Percentiles rank a stretch among this genome's conserved stretches.
These are phyloP conservation scores for Macroventuria anomochaeta DNA, from an alignment of 2,329 filamentous ascomycete genomes.

Conservation along the genomic window DNA sequence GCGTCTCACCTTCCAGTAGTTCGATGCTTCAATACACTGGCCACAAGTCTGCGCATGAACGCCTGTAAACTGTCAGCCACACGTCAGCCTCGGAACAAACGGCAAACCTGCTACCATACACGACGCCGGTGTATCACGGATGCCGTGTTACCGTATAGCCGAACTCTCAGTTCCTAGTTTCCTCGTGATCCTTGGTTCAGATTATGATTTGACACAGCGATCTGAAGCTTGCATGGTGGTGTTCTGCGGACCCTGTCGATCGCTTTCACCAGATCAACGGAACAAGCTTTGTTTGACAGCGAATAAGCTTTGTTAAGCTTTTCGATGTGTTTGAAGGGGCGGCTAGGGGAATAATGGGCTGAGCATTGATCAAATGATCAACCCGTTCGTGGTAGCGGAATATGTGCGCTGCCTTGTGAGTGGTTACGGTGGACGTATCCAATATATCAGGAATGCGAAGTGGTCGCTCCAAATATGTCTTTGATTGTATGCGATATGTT, in stretches of 20 bases:
- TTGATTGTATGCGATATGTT: neutral
- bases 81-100: neutral
- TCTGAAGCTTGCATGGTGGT: neutral
- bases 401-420: neutral
- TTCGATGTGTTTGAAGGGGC: neutral
- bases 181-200: neutral
- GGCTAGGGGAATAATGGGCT: too few relatives aligned
- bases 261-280: neutral
- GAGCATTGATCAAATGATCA: too few relatives aligned
- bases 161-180: too few relatives aligned
- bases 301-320: slow-evolving; percentile 12
- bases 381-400: too few relatives aligned
- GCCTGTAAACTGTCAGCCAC: neutral
- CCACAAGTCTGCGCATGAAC: neutral
- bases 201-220: neutral
- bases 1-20: neutral
- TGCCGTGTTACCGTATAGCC: neutral
- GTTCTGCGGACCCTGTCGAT: neutral
- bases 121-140: neutral
- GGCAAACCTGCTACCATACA: neutral
- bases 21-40: too few relatives aligned
- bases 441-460: too few relatives aligned
- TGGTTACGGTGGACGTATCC: too few relatives aligned
- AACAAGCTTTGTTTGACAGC: neutral
- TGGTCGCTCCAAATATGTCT: too few relatives aligned